These are phyloP conservation scores for Recurvomyces mirabilis DNA, from an alignment of 495 filamentous ascomycete genomes.

Conservation along the genomic window DNA sequence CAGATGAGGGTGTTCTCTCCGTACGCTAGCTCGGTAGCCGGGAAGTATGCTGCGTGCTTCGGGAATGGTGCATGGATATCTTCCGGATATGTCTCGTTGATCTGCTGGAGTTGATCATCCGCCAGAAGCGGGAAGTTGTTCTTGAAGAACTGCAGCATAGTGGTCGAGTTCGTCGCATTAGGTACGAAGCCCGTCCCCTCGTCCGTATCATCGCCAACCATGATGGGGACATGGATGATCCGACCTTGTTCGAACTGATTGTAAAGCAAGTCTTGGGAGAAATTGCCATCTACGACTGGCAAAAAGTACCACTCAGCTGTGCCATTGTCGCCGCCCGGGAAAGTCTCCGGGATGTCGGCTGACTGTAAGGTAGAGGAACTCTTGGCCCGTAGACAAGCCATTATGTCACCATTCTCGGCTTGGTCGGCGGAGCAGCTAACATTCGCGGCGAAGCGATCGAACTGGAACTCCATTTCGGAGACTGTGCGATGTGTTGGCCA, in stretches of 20 bases:
- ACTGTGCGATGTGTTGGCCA: conserved; percentile 8
- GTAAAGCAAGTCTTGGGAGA: conserved; percentile 42
- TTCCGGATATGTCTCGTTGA: conserved; percentile 9
- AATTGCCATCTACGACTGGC: conserved; percentile 8
- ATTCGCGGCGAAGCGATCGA: conserved; percentile 13
- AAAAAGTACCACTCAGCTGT: conserved; percentile 7
- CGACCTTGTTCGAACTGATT: conserved; percentile 30
- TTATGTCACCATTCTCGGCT: background rate
- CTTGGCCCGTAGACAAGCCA: conserved; percentile 10
- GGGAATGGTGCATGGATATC: background rate
- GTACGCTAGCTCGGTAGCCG: conserved; percentile 8
- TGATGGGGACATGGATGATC: conserved; percentile 4
- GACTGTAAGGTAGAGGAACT: conserved; percentile 10
- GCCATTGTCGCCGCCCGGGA: conserved; percentile 3
- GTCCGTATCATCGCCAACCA: conserved; percentile 12
- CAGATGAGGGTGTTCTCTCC: conserved; percentile 18
- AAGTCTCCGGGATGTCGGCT: conserved; percentile 3
- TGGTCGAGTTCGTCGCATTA: conserved; percentile 3
- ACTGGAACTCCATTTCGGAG: conserved; percentile 12
- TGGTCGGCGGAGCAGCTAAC: conserved; percentile 11
- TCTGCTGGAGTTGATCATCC: background rate
- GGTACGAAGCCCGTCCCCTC: conserved; percentile 14
- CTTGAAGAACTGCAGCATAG: conserved; percentile 12
- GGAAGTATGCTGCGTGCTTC: conserved; percentile 8
- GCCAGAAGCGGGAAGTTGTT: conserved; percentile 13